Evolutionary conservation across 2,329 filamentous ascomycete species (phyloP), one percentile per base, ranked within the genome.

Genomic region (Alternaria conjuncta): DNA sequence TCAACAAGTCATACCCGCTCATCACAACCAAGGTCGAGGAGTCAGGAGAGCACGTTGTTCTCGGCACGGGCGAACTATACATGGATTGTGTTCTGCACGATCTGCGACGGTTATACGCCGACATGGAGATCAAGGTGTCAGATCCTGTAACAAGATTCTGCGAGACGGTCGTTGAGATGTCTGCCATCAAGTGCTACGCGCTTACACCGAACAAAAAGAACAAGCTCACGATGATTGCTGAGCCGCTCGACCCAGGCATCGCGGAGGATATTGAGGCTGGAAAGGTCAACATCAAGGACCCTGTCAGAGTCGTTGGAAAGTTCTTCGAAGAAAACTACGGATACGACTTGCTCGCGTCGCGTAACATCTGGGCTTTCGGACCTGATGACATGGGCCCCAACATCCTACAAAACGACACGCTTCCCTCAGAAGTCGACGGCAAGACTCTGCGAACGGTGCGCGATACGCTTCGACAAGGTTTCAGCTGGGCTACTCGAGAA

Each of bases 171-270:
- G 94, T 97, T 41, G 96, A 99, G 80, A 97, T 96, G 70, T 97
- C 94, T 18, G 94, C 94, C 20, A 97, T 97, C 63, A 97, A 97
- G 82, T 99, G 96, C 83, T 99, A 97, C 79, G 95, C 96, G 21
- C 89, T 97, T 71, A 98, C 96, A 3, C 96, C 96, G 3, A 99
- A 99, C 84, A 99, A 99, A 84, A 97, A 97, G 85, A 99, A 99
- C 84, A 97, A 97, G 80, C 92, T 99, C 74, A 98, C 96, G 36
- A 97, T 99, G 93, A 92, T 98, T 61, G 96, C 96, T 4, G 96
- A 99, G 79, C 95, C 96, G 32, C 84, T 99, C 13, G 96, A 99
- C 71, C 92, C 96, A 72, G 96, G 96, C 15, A 97, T 99, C 66
- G 93, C 95, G 6, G 90, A 92, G 74, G 96, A 99, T 74, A 98